These are phyloP conservation scores for Kodamaea laetipori DNA, from an alignment of 805 yeast species.

Conservation along the genomic window DNA sequence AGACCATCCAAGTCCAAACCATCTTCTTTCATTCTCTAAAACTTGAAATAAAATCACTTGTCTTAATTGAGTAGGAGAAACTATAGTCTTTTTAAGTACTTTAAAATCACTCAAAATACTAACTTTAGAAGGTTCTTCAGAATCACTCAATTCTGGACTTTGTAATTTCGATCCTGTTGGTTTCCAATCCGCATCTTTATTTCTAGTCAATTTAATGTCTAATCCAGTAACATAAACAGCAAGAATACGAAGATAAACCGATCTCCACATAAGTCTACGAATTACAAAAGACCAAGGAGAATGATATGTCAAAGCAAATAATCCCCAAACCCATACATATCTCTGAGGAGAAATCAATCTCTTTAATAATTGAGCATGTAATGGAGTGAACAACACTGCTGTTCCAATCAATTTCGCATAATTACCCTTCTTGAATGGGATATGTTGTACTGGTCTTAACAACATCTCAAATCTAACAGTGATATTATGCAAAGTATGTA, in stretches of 20 bases:
- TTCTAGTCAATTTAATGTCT: constrained; percentile 15
- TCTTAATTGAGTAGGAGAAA: constrained; percentile 45
- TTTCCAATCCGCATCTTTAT: constrained; percentile 6
- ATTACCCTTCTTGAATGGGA: constrained; percentile 29
- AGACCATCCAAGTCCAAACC: constrained; percentile 66
- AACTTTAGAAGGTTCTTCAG: constrained; percentile 18
- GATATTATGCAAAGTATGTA: constrained; percentile 50
- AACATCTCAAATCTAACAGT: constrained; percentile 44
- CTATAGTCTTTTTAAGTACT: constrained; percentile 38
- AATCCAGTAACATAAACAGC: constrained; percentile 45
- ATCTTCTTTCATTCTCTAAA: constrained; percentile 59
- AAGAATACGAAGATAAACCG: constrained; percentile 41
- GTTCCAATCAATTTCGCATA: constrained; percentile 32
- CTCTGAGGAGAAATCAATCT: constrained; percentile 33
- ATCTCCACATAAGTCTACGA: constrained; percentile 53
- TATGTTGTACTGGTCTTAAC: constrained; percentile 39
- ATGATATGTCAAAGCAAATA: constrained; percentile 44
- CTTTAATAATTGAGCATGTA: constrained; percentile 41
- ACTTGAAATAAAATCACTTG: constrained; percentile 53
- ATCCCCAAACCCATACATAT: constrained; percentile 40
- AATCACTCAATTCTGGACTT: constrained; percentile 20
- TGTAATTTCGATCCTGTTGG: constrained; percentile 18
- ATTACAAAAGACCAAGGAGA: constrained; percentile 50
- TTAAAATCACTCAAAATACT: constrained; percentile 38
- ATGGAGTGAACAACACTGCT: constrained; percentile 43